Evolutionary conservation across 2,329 filamentous ascomycete genomes (phyloP), one percentile per base, ranked within the genome.

Genomic region (Neonectria faginata): DNA sequence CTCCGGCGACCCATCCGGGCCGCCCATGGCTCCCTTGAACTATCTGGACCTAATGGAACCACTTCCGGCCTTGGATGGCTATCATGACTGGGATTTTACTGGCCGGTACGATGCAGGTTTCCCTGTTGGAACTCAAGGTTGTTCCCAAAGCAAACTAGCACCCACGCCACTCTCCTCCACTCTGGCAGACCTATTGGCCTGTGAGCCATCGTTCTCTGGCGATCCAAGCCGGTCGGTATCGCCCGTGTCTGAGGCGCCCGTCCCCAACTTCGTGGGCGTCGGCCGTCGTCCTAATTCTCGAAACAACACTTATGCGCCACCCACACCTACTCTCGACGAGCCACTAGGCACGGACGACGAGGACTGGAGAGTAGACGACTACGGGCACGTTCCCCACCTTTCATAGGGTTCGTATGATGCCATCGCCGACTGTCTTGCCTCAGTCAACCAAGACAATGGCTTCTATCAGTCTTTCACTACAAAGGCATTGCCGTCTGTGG

Each of bases 311-410:
- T 14, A 27, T 16, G 22, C 11, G 22, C 44, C 44, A 4, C 25
- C 22, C 44, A 27, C 44, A 11, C 22, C 44, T 20, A 22, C n/a
- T 44, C n/a, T 4, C 20, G n/a, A n/a, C 11, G 20, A 27, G 25
- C 22, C 11, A 14, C 44, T 27, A 6, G 44, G 25, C 14, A 25
- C 12, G 25, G 44, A 5, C 12, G 20, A 47, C 20, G 44, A 47
- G 7, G 44, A 47, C 11, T 47, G 44, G 44, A 27, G 44, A 47
- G 14, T 47, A 27, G 44, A 47, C 12, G 44, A 47, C 44, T 47
- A 47, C 44, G 44, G 25, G 20, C 22, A 47, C 14, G 44, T 47
- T 27, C 44, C 44, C 12, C 44, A 20, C 20, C 14, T 47, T 25
- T 16, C 9, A 2, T 3, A 47, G 12, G 12, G 8, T 5, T 6